Percentiles rank a stretch among this genome's conserved stretches.
phyloP scores from a whole-genome alignment of 805 yeast genomes.

The Wickerhamiella vanderwaltii region DNA sequence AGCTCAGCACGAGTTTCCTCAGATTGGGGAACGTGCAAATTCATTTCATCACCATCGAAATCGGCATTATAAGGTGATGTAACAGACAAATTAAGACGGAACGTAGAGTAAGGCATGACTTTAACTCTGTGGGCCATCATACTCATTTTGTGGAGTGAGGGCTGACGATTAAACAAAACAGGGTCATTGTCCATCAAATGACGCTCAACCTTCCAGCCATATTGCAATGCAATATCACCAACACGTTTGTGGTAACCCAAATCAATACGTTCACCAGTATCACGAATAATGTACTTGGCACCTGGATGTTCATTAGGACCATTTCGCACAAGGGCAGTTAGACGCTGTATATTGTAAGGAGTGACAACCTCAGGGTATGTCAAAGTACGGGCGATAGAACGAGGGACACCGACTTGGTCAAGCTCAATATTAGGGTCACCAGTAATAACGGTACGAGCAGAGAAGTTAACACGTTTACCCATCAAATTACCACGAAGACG shows the following conservation, averaged over 20 bases:
- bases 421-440: conserved; percentile 97
- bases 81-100: conserved; percentile 89
- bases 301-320: conserved; percentile 99
- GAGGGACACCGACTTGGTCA: conserved; percentile 98
- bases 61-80: conserved; percentile 99
- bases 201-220: conserved; percentile 99
- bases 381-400: conserved; percentile 87
- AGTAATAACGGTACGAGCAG: conserved; percentile 97
- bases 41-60: conserved; percentile 99
- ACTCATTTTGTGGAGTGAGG: conserved; percentile 97
- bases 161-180: conserved; percentile 96
- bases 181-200: conserved; percentile 97
- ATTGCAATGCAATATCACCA: conserved; percentile 94
- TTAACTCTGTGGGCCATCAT: conserved; percentile 99
- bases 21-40: conserved; percentile 96
- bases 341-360: conserved; percentile 87
- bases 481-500: conserved; percentile 95
- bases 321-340: conserved; percentile 87
- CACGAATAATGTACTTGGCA: conserved; percentile 96
- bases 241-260: conserved; percentile 94
- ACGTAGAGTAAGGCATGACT: conserved; percentile 97
- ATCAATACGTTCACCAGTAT: conserved; percentile 97
- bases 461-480: conserved; percentile 99
- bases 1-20: conserved; percentile 96
- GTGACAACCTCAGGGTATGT: conserved; percentile 97